Evolutionary conservation across 2,329 filamentous ascomycete species (phyloP), one percentile per base, ranked within the genome.

Genomic region (Colletotrichum camelliae): DNA sequence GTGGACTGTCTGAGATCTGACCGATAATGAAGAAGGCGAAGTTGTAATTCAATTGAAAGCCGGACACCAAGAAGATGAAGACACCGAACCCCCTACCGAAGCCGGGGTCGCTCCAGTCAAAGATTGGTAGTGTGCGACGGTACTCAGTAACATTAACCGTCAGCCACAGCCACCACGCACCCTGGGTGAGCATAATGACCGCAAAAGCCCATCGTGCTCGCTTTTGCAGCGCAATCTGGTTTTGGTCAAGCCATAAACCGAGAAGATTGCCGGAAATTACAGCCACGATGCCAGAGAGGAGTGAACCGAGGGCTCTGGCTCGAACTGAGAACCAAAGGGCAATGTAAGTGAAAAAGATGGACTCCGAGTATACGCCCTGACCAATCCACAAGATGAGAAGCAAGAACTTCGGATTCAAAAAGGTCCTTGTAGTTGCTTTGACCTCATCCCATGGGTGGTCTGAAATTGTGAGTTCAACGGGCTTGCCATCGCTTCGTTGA

Each of bases 21-120:
- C 89, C 88, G 13, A 94, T 89, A 69, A 94, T 86, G 80, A 94
- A 94, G 82, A 94, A 94, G 8, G 93, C 83, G 80, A 91, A 94
- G 78, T 94, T 87, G 81, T 94, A 94, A 79, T 94, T 94, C n/a
- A 94, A 78, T 80, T 94, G 92, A 77, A 94, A 94, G 0, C 91
- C 89, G n/a, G 89, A 85, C 2, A 92, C 91, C 79, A 93, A 87
- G 78, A 94, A 89, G 6, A 94, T 78, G 79, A 92, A 87, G 18
- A 86, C 85, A 0, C 86, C 86, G 57, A 89, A 89, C 1, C 86
- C 87, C 13, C 85, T 82, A 9, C 86, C 85, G 69, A 89, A 88
- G 1, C 85, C 84, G 1, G 86, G 82, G 7, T 78, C 77, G n/a
- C 77, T 83, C 87, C 88, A 89, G 76, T 89, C 88, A 0, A 89